Conservation (phyloP, 2,329 filamentous ascomycete genomes). For the Chaetomiaceae sp. region DNA sequence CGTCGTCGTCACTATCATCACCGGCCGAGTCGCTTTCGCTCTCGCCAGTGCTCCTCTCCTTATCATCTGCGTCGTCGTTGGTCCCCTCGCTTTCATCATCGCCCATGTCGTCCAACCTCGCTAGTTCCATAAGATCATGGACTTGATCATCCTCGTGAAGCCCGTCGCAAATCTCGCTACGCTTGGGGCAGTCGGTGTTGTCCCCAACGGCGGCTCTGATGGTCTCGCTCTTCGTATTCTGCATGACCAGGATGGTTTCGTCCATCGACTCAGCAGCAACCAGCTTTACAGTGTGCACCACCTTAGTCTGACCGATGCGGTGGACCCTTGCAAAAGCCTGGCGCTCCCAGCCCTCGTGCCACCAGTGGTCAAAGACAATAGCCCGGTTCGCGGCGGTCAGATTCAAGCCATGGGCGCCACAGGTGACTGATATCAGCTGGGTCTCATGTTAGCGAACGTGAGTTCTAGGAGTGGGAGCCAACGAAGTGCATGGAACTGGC, state of each 20-base stretch:
- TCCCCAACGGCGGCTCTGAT: background rate
- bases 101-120: background rate
- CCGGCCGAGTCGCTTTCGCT: background rate
- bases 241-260: constrained; percentile 10
- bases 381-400: constrained; percentile 18
- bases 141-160: background rate
- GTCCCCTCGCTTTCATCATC: background rate
- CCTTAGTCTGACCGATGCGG: constrained; percentile 19
- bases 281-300: constrained; percentile 12
- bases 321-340: constrained; percentile 19
- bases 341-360: constrained; percentile 12
- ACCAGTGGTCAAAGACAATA: constrained; percentile 20
- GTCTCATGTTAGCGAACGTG: background rate
- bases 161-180: background rate
- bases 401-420: constrained; percentile 16
- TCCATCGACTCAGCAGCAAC: constrained; percentile 8
- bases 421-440: constrained; percentile 14
- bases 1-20: background rate
- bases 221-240: constrained; percentile 5
- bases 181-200: no score
- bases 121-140: background rate
- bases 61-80: background rate
- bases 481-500: background rate
- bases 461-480: background rate
- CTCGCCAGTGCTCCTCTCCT: background rate